A percentile compares a stretch with the other conserved stretches of the same genome.
Evolutionary conservation across 2,329 filamentous ascomycete genomes (phyloP).

Genomic region (Nectriaceae sp.): DNA sequence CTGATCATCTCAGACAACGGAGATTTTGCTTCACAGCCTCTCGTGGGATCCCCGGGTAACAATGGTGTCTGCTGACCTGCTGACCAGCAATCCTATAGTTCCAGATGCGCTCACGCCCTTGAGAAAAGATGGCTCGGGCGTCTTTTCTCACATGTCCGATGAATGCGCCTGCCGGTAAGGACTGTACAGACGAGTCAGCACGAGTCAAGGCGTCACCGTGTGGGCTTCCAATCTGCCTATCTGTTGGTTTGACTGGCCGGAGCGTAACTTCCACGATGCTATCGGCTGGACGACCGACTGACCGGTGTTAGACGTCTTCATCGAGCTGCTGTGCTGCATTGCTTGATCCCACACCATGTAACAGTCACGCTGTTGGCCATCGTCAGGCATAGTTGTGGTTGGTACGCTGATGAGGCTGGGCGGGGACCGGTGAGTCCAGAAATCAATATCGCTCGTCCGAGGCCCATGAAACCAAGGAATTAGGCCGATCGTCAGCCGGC

Average conservation of each 20-base stretch:
- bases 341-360: conserved; percentile 25
- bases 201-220: background rate
- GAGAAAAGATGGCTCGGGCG: background rate
- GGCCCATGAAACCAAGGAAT: conserved; percentile 14
- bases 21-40: too few species aligned
- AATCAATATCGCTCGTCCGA: conserved; percentile 19
- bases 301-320: conserved; percentile 14
- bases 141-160: too few species aligned
- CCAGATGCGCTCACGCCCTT: background rate
- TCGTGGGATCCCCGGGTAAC: background rate
- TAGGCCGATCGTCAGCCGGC: conserved; percentile 21
- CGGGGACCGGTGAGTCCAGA: conserved; percentile 29
- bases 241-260: background rate
- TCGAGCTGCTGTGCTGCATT: conserved; percentile 9
- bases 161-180: too few species aligned
- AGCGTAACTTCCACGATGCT: background rate
- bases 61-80: background rate
- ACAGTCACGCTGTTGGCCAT: conserved; percentile 23
- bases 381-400: conserved; percentile 30
- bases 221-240: background rate
- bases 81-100: background rate
- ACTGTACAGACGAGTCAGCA: too few species aligned
- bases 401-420: conserved; percentile 23
- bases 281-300: conserved; percentile 16
- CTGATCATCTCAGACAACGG: background rate